A percentile compares a stretch with the other conserved stretches of the same genome.
phyloP scores from a whole-genome alignment of 2,329 filamentous ascomycete genomes.

The Xylaria sp. region DNA sequence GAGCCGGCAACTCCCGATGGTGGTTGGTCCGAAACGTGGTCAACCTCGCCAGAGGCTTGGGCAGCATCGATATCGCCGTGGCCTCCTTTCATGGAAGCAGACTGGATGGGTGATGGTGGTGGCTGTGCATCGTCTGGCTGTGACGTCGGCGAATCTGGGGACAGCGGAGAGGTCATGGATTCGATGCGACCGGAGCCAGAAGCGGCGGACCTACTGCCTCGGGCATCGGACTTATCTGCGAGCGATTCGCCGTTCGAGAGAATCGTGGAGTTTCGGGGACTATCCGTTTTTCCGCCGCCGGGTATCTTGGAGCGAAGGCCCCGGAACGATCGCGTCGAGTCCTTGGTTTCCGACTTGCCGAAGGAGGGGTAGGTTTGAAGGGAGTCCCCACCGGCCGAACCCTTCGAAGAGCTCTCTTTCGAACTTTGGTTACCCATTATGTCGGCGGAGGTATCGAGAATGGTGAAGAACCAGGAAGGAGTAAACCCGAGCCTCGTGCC shows the following conservation, averaged over 20 bases:
- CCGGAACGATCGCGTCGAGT: constrained; percentile 81
- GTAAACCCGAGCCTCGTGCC: constrained; percentile 15
- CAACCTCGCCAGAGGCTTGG: constrained; percentile 83
- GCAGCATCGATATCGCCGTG: constrained; percentile 75
- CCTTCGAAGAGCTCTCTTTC: constrained; percentile 52
- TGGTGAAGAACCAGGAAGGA: neutral
- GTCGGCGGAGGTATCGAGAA: neutral
- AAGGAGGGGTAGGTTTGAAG: constrained; percentile 89
- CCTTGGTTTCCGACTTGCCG: constrained; percentile 86
- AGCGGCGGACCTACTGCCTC: constrained; percentile 52
- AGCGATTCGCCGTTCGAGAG: constrained; percentile 55
- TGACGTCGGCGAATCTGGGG: constrained; percentile 37
- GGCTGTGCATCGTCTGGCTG: constrained; percentile 48
- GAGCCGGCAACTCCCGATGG: constrained; percentile 61
- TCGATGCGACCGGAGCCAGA: constrained; percentile 46
- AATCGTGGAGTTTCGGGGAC: constrained; percentile 70
- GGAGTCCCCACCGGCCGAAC: constrained; percentile 42
- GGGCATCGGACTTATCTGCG: constrained; percentile 64
- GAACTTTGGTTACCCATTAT: constrained; percentile 73
- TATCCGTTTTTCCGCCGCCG: constrained; percentile 66
- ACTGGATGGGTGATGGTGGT: constrained; percentile 85
- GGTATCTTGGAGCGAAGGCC: constrained; percentile 87
- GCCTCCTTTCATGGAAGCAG: constrained; percentile 64
- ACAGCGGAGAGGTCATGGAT: constrained; percentile 36
- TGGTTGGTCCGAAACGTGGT: constrained; percentile 86